phyloP scores from a whole-genome alignment of 2,329 filamentous ascomycete species.

The Phaeosphaeria sp. region DNA sequence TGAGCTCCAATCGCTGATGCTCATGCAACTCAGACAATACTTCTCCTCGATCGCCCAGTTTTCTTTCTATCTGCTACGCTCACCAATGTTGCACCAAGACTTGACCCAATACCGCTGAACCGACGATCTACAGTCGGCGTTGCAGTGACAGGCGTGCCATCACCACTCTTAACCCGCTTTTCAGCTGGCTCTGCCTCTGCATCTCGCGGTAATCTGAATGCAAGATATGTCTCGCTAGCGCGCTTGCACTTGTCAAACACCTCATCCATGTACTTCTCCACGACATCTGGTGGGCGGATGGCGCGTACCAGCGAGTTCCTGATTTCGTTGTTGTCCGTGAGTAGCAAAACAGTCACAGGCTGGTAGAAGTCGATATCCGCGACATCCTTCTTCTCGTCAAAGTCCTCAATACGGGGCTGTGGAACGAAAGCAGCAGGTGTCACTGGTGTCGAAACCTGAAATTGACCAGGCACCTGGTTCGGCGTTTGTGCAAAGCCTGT shows the following conservation, averaged over 20 bases:
- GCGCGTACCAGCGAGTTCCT: constrained; percentile 63
- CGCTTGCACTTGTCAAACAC: constrained; percentile 63
- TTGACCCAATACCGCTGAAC: constrained; percentile 14
- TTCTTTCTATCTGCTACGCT: constrained; percentile 28
- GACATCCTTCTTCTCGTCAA: constrained; percentile 55
- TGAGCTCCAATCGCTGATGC: not conserved
- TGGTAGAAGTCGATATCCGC: constrained; percentile 64
- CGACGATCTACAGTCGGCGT: constrained; percentile 25
- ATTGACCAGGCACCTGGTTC: constrained; percentile 6
- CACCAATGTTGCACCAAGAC: not conserved
- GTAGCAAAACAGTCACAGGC: constrained; percentile 70
- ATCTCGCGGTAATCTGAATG: constrained; percentile 60
- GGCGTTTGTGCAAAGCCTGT: constrained; percentile 11
- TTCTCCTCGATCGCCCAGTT: constrained; percentile 33
- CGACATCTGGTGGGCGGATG: constrained; percentile 54
- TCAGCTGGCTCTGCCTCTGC: constrained; percentile 35
- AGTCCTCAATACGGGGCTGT: constrained; percentile 44
- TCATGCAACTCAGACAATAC: constrained; percentile 16
- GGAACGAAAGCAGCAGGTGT: constrained; percentile 26
- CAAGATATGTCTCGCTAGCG: constrained; percentile 62
- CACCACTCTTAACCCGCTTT: constrained; percentile 23
- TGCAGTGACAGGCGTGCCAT: constrained; percentile 26
- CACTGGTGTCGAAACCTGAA: constrained; percentile 16
- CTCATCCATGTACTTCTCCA: constrained; percentile 48
- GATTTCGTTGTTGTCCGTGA: constrained; percentile 58